Evolutionary conservation across 176 grass and related monocot genomes (phyloP).

Genomic region (Dendrocalamus sinicus): DNA sequence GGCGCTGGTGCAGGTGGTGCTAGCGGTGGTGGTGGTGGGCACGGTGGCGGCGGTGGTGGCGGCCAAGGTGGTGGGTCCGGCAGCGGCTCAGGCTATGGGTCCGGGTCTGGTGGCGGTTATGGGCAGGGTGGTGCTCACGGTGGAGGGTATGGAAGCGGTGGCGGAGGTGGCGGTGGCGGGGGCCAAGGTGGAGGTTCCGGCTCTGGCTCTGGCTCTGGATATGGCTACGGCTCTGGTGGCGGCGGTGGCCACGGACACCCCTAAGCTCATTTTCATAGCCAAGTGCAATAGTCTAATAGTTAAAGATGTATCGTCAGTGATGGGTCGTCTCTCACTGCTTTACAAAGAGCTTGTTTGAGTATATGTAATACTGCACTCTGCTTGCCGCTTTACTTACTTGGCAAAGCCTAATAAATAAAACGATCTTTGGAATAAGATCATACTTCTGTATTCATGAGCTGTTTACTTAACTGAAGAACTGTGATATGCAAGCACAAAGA

Average conservation of each 20-base stretch:
- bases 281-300: neutral
- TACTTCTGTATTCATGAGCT: neutral
- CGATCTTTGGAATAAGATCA: conserved; percentile 1
- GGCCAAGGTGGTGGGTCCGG: conserved; percentile 35
- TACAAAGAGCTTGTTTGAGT: neutral
- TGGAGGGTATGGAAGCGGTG: conserved; percentile 22
- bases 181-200: conserved; percentile 19
- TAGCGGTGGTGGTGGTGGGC: neutral
- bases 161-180: neutral
- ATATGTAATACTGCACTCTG: neutral
- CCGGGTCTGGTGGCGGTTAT: conserved; percentile 10
- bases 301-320: neutral
- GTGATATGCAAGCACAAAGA: neutral
- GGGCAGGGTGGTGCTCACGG: conserved; percentile 27
- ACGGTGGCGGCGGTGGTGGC: neutral
- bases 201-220: neutral
- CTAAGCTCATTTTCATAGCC: conserved; percentile 4
- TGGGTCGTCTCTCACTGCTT: neutral
- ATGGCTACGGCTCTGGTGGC: neutral
- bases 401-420: conserved; percentile 41
- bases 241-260: conserved; percentile 9
- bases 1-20: neutral
- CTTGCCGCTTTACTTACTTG: conserved; percentile 26
- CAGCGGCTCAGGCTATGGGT: conserved; percentile 18
- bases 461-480: neutral